These are phyloP conservation scores for Uronychia setigera DNA, from an alignment of 73 alveolate species.

Conservation along the genomic window DNA sequence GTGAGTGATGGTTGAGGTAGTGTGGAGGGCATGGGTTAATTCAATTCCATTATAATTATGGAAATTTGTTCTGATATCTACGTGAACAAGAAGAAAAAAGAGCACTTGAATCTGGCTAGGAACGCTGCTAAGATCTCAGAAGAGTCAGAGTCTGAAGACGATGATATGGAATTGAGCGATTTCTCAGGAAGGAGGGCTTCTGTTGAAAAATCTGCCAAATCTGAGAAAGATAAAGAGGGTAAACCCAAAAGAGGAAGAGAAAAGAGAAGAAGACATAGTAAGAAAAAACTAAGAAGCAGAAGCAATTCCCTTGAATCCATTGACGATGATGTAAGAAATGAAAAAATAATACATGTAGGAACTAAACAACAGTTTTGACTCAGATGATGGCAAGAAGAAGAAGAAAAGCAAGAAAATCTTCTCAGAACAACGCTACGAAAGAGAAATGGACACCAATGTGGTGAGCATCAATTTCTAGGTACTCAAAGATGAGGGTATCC, in stretches of 20 bases:
- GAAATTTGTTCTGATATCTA: too few species aligned
- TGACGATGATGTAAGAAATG: not conserved
- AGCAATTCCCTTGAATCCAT: not conserved
- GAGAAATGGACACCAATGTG: slow-evolving; percentile 75
- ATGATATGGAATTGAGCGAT: too few species aligned
- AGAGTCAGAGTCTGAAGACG: too few species aligned
- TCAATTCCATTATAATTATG: too few species aligned
- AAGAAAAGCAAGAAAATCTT: not conserved
- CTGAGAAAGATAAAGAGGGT: too few species aligned
- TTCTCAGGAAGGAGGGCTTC: too few species aligned
- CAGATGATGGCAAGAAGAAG: slow-evolving; percentile 2
- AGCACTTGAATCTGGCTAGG: too few species aligned
- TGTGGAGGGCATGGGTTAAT: too few species aligned
- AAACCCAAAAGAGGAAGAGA: not conserved
- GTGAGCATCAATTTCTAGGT: slow-evolving; percentile 47
- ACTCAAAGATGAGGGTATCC: slow-evolving; percentile 59
- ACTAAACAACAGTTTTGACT: not conserved
- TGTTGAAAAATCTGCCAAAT: too few species aligned
- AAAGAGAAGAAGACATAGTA: not conserved
- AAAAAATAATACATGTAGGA: not conserved
- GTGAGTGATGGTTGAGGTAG: too few species aligned
- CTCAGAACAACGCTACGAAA: not conserved
- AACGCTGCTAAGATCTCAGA: too few species aligned
- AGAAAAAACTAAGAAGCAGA: not conserved
- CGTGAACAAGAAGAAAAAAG: too few species aligned